Evolutionary conservation across 257 asterid genomes (phyloP).

Genomic region (Sherardia arvensis): DNA sequence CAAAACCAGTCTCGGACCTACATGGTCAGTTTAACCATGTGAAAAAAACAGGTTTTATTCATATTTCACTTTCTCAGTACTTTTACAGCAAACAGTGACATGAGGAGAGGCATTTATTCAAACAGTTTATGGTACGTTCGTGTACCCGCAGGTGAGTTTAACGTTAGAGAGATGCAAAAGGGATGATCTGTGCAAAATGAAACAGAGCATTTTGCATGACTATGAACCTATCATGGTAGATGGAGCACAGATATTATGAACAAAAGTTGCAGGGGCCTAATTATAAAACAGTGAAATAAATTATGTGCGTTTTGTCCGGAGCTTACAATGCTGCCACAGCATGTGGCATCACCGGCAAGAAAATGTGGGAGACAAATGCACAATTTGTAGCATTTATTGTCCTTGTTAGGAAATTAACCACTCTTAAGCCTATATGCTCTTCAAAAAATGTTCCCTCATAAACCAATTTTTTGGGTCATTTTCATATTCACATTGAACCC

Average conservation of each 20-base stretch:
- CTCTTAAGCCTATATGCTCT: too few species aligned
- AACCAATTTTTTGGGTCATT: too few species aligned
- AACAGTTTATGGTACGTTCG: neutral
- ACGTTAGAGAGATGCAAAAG: neutral
- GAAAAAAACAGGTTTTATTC: conserved; percentile 6
- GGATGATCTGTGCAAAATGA: conserved; percentile 8
- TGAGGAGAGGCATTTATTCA: neutral
- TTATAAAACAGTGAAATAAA: conserved; percentile 17
- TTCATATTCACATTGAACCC: too few species aligned
- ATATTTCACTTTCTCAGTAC: conserved; percentile 1
- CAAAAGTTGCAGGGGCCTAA: neutral
- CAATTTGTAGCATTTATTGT: neutral
- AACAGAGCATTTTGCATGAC: conserved; percentile 7
- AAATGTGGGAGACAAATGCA: neutral
- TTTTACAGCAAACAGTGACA: conserved; percentile 3
- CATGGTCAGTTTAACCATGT: conserved; percentile 5
- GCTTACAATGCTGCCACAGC: conserved; percentile 39
- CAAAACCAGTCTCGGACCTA: neutral
- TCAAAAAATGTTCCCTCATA: too few species aligned
- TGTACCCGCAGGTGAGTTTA: neutral
- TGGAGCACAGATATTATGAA: conserved; percentile 1
- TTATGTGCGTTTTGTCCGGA: conserved; percentile 26
- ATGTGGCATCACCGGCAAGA: conserved; percentile 26
- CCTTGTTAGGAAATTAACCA: neutral
- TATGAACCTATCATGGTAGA: conserved; percentile 3